Conservation (phyloP, 257 asterid species). For the Fraxinus cuspidata region DNA sequence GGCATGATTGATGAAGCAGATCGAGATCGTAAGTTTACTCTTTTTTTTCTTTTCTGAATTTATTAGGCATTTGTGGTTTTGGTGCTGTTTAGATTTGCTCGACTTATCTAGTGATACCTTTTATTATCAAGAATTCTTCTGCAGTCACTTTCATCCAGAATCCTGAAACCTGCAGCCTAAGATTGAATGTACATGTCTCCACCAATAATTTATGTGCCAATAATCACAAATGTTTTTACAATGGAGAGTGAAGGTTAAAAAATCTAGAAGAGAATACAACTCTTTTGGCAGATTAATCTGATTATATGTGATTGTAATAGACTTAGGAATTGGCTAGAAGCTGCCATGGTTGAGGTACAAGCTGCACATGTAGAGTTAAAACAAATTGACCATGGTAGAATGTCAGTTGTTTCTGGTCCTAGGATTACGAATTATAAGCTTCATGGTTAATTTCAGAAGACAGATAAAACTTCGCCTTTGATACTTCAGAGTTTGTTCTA, state of each 20-base stretch:
- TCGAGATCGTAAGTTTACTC: constrained; percentile 75
- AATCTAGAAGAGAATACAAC: background rate
- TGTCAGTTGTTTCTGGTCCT: background rate
- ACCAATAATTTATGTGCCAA: background rate
- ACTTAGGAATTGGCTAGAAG: background rate
- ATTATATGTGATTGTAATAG: background rate
- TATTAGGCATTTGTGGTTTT: constrained; percentile 10
- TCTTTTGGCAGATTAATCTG: background rate
- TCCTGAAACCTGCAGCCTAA: background rate
- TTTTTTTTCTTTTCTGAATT: constrained; percentile 5
- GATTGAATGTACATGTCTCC: background rate
- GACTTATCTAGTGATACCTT: background rate
- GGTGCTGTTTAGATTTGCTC: background rate
- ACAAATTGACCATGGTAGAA: background rate
- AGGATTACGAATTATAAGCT: background rate
- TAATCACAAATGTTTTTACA: background rate
- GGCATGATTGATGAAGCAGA: constrained; percentile 97
- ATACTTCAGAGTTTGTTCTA: background rate
- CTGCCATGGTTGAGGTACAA: background rate
- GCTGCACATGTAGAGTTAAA: background rate
- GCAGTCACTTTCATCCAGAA: background rate
- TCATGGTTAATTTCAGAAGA: background rate
- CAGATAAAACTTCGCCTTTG: background rate
- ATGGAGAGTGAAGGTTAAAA: background rate
- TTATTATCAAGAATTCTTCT: background rate